Evolutionary conservation across 2,329 filamentous ascomycete genomes (phyloP).

Genomic region (Chaetomiaceae sp.): DNA sequence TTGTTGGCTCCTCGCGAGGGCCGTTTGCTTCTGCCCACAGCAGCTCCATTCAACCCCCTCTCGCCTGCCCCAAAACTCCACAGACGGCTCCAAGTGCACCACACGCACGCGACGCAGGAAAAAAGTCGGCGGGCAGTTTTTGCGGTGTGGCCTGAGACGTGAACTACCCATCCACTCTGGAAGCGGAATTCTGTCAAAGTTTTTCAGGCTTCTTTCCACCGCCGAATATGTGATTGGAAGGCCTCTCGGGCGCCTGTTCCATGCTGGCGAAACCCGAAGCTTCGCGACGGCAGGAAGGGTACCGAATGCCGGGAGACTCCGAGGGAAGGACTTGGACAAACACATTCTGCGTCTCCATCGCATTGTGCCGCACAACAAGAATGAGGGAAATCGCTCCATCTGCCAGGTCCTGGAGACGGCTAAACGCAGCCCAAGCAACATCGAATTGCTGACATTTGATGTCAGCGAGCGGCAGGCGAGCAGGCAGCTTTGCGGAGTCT

Average conservation of each 20-base stretch:
- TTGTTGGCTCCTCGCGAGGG: neutral
- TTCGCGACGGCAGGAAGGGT: too few species aligned
- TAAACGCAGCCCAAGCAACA: too few species aligned
- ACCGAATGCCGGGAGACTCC: neutral
- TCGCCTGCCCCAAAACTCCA: neutral
- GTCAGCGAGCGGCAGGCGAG: too few species aligned
- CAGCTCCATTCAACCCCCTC: conserved; percentile 9
- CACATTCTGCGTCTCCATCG: neutral
- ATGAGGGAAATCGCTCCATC: conserved; percentile 6
- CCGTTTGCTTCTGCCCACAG: conserved; percentile 4
- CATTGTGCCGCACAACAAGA: neutral
- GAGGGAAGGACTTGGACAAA: conserved; percentile 8
- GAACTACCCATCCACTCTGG: neutral
- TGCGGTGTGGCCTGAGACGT: conserved; percentile 2
- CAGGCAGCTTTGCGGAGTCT: neutral
- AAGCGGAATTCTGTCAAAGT: neutral
- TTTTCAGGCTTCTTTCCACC: neutral
- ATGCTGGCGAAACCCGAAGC: neutral
- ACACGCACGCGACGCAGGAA: neutral
- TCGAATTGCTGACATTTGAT: too few species aligned
- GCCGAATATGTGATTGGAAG: conserved; percentile 1
- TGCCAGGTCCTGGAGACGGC: neutral
- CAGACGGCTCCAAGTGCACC: neutral
- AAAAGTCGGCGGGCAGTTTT: neutral
- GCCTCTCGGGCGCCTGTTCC: neutral